Base-by-base conservation (phyloP, 257 asterid species). In the Jacaranda copaia region DNA sequence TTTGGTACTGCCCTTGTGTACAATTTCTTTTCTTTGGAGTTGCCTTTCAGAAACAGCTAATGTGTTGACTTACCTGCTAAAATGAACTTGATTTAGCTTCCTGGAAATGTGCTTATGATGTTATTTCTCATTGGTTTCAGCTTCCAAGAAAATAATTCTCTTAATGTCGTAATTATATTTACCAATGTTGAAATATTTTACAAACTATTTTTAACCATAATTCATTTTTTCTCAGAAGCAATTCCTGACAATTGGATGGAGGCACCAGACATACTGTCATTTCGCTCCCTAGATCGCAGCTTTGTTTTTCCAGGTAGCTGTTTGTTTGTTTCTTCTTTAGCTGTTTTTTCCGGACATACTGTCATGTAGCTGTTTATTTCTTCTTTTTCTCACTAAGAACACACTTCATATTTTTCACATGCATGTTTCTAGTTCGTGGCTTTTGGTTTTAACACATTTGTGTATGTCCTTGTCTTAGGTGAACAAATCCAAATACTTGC, bases 301-400 rank as follows among this genome's bases (percentile, higher is more conserved):
- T 88, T 88, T 85, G 91, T 88, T 73, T 85, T 88, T 75, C 91
- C 91, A 46, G 91, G 91, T 88, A 83, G 61, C 61, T 55, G 10
- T 63, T 77, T 76, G 66, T 32, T 79, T 69, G 14, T 16, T 20
- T 60, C 52, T 13, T 25, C n/a, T n/a, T n/a, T n/a, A n/a, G n/a
- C n/a, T n/a, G n/a, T n/a, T n/a, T n/a, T n/a, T n/a, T n/a, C n/a
- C n/a, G n/a, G n/a, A n/a, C n/a, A n/a, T n/a, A n/a, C n/a, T n/a
- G n/a, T n/a, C n/a, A n/a, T n/a, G 91, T 88, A 83, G 61, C 61
- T 55, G 10, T 63, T 77, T 76, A 61, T 32, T 79, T 69, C 52
- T 13, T 25, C 8, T 6, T 25, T 57, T 45, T 13, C 16, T 13
- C 16, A 49, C 55, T 77, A 12, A 51, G 25, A 6, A 53, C 59